Evolutionary conservation across 2,329 filamentous ascomycete species (phyloP), one percentile per base, ranked within the genome.

Genomic region (Botrytis pseudocinerea): DNA sequence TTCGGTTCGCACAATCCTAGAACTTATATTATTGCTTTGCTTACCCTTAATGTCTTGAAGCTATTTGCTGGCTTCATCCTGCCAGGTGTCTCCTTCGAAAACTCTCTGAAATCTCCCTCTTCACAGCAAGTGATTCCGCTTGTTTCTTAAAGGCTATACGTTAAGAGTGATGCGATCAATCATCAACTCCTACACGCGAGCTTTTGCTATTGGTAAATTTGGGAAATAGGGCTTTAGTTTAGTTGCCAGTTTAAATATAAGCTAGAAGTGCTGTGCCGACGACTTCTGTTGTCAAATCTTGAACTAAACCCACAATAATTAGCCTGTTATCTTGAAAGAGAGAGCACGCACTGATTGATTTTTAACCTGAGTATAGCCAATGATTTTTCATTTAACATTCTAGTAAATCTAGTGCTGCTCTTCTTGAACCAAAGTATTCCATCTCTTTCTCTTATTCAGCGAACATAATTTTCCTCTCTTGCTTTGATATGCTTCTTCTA

Each of bases 351-450:
- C 5, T 42, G n/a, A 7, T 20, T 1, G 6, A 18, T 28, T 25
- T 10, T 4, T 14, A 14, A 4, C 14, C 7, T 2, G 18, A 35
- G 1, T 60, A 4, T 22, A 22, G 0, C 0, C 6, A 0, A 22
- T 28, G 4, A 35, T 35, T 9, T 14, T 60, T 6, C 9, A 60
- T 22, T 60, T 20, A 6, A 2, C 1, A 6, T 51, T 51, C 25
- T 51, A 4, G 4, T 14, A 14, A 10, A 12, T 51, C 10, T n/a
- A 51, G 25, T 51, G 12, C 22, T 51, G 25, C 6, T 51, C 16
- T 16, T 1, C 25, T 1, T 28, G 5, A 54, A 18, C 25, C 14
- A 25, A 54, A 8, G 3, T 28, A 28, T 28, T 6, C 14, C 5
- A 28, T 54, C 2, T 54, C n/a, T 2, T 18, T 18, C 25, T 54